Evolutionary conservation across 768 basidiomycete species (phyloP).

Genomic region (Royoungia palumana): DNA sequence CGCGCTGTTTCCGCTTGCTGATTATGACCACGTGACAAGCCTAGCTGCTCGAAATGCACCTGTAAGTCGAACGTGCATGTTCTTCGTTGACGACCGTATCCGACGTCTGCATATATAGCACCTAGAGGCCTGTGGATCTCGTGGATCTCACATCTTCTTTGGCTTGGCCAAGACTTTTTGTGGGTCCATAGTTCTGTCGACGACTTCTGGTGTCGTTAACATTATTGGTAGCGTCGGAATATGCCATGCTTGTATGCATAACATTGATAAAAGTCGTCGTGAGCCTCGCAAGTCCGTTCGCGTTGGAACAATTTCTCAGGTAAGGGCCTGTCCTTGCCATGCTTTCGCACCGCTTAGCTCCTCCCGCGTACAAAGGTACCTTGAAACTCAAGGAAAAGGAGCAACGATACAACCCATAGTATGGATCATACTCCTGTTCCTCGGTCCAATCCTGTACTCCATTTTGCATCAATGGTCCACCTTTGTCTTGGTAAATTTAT

Average conservation of each 20-base stretch:
- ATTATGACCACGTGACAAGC: conserved; percentile 38
- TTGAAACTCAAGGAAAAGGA: conserved; percentile 50
- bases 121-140: neutral
- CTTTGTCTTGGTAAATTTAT: conserved; percentile 28
- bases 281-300: conserved; percentile 3
- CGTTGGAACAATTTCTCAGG: conserved; percentile 7
- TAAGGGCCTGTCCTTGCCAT: neutral
- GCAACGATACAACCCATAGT: conserved; percentile 60
- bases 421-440: conserved; percentile 56
- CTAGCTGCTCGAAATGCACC: conserved; percentile 31
- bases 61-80: conserved; percentile 16
- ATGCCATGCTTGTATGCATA: neutral
- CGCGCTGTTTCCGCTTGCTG: conserved; percentile 46
- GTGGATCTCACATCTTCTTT: conserved; percentile 1
- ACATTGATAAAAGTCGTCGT: neutral
- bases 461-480: conserved; percentile 52
- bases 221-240: conserved; percentile 1
- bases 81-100: neutral
- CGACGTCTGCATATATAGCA: neutral
- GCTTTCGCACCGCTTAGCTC: too few species aligned
- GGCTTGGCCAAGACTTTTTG: conserved; percentile 4
- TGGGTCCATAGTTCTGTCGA: neutral
- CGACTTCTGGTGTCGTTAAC: neutral
- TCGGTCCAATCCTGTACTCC: conserved; percentile 42
- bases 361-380: conserved; percentile 33